Percentiles rank a stretch among this genome's conserved stretches.
These are phyloP conservation scores for Teunomyces tritomae DNA, from an alignment of 805 yeast species.

Conservation along the genomic window DNA sequence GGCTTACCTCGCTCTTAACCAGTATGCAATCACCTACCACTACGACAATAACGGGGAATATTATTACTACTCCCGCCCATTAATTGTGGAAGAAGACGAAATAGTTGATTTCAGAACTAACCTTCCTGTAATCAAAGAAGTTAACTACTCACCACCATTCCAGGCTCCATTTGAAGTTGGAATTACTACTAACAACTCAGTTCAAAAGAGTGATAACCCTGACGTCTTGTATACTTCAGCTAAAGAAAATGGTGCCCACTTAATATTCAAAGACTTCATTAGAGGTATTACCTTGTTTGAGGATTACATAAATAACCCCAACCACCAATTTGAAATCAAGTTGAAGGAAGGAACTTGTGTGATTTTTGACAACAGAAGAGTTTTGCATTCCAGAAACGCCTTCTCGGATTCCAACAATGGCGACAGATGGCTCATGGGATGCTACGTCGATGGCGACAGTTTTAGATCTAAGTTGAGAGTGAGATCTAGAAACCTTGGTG, in stretches of 20 bases:
- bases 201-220: constrained; percentile 2
- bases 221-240: constrained; percentile 16
- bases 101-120: constrained; percentile 13
- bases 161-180: constrained; percentile 74
- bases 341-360: constrained; percentile 61
- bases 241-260: constrained; percentile 35
- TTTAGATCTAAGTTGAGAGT: constrained; percentile 57
- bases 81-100: constrained; percentile 52
- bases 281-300: constrained; percentile 65
- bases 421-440: constrained; percentile 71
- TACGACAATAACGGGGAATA: constrained; percentile 60
- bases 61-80: constrained; percentile 60
- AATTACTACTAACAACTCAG: constrained; percentile 33
- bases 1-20: constrained; percentile 60
- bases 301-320: constrained; percentile 47
- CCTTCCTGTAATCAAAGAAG: constrained; percentile 44
- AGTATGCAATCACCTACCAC: constrained; percentile 66
- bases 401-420: constrained; percentile 45
- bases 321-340: constrained; percentile 54
- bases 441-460: constrained; percentile 70
- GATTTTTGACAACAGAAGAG: constrained; percentile 67
- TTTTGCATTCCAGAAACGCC: constrained; percentile 59
- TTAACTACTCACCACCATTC: constrained; percentile 79
- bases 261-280: constrained; percentile 51
- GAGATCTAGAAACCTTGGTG: constrained; percentile 1